Base-by-base conservation (phyloP, 148 eudicot genomes). In the Camellia granthamiana region DNA sequence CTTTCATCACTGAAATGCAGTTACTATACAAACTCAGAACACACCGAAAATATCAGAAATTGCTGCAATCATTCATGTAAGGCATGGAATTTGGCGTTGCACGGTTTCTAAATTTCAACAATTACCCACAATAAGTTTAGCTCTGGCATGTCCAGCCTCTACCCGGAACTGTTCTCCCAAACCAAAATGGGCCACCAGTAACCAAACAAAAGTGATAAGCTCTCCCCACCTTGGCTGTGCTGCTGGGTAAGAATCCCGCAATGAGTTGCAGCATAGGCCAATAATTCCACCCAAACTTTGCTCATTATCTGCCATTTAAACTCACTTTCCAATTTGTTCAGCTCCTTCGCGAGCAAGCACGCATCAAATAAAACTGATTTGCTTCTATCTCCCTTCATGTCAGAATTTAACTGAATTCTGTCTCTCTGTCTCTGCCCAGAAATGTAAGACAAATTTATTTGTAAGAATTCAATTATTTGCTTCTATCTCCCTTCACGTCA, bases 191-290 rank as follows among this genome's bases (percentile, higher is more conserved):
- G 78, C 51, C 83, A 82, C 71, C 23, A 85, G 43, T n/a, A 79
- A 51, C 85, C 85, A 85, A 19, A 82, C 88, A 38, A 76, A 55
- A 5, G 81, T 76, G 2, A 82, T 77, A 5, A 85, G 83, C 71
- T 82, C 71, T 82, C 85, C 3, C 85, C 83, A 38, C 85, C 88
- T 51, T 63, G 30, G 11, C 85, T 79, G 19, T 82, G 77, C 80
- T 82, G 83, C 56, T 80, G 80, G 6, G 83, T 79, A 77, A 80
- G 88, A 47, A 42, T 78, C 52, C 82, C 82, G 11, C 83, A 79
- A 54, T 77, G 87, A 54, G 77, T 70, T 4, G 87, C 85, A 18
- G 85, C 83, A 60, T 85, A 82, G 72, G 77, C 63, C 41, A 85
- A 49, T 72, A 85, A 41, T 81, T 77, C 84, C 9, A 82, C 55